A percentile compares a stretch with the other conserved stretches of the same genome.
phyloP scores from a whole-genome alignment of 441 rosid genomes.

The Dalechampia spathulata region DNA sequence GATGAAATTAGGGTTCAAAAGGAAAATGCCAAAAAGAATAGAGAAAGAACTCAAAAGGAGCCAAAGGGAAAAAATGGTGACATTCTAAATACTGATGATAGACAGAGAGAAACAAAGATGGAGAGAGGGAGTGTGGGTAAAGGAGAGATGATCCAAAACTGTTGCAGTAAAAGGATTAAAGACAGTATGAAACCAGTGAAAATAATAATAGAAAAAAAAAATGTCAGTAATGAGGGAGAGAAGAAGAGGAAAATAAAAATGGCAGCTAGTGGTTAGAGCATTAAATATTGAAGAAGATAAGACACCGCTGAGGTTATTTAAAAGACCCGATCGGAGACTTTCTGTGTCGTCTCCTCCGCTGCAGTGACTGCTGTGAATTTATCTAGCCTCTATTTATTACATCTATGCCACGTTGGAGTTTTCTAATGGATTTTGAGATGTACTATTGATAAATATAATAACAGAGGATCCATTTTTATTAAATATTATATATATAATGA shows the following conservation, averaged over 20 bases:
- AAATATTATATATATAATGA: too few species aligned
- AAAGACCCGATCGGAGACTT: too few species aligned
- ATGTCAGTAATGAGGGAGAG: background rate
- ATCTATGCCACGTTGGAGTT: background rate
- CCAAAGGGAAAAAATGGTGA: too few species aligned
- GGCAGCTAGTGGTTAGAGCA: constrained; percentile 8
- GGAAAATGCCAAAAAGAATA: constrained; percentile 4
- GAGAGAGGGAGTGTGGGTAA: too few species aligned
- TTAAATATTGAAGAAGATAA: constrained; percentile 15
- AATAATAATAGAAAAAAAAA: background rate
- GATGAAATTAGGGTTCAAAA: constrained; percentile 3
- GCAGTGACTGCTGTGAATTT: too few species aligned
- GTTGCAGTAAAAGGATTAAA: background rate
- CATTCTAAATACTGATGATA: too few species aligned
- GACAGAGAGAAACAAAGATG: too few species aligned
- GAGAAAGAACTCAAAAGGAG: constrained; percentile 5
- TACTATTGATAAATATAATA: too few species aligned
- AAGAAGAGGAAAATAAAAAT: too few species aligned
- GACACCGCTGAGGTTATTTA: constrained; percentile 11
- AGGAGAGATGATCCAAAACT: constrained; percentile 7
- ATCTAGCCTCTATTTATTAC: too few species aligned
- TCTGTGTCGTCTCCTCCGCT: too few species aligned
- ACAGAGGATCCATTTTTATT: too few species aligned
- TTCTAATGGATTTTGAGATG: background rate
- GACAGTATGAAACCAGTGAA: background rate